phyloP scores from a whole-genome alignment of 305 asterid species.

The Fraxinus nigra region DNA sequence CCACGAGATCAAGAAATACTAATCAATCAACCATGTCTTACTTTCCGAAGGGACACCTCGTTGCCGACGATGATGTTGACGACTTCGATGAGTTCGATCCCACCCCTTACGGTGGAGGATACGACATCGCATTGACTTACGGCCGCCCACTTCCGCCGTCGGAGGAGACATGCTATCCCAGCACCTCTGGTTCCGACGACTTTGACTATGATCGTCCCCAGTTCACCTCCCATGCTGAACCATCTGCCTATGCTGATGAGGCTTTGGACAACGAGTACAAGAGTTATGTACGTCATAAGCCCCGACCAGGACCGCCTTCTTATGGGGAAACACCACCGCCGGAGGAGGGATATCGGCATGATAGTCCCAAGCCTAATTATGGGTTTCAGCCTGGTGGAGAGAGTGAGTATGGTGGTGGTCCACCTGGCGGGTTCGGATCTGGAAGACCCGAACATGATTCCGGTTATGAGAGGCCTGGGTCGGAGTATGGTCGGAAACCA shows the following conservation, averaged over 20 bases:
- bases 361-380: conserved; percentile 37
- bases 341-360: conserved; percentile 28
- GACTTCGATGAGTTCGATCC: conserved; percentile 81
- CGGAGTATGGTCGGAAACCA: conserved; percentile 31
- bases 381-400: conserved; percentile 38
- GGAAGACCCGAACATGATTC: conserved; percentile 16
- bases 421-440: conserved; percentile 16
- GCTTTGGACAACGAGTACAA: conserved; percentile 76
- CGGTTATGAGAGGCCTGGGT: conserved; percentile 19
- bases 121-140: conserved; percentile 56
- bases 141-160: conserved; percentile 78
- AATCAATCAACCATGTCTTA: conserved; percentile 55
- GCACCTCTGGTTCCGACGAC: conserved; percentile 48
- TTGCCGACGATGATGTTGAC: conserved; percentile 46
- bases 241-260: conserved; percentile 72
- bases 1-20: neutral
- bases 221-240: conserved; percentile 65
- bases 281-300: conserved; percentile 66
- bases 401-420: conserved; percentile 24
- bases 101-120: conserved; percentile 86
- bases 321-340: conserved; percentile 32
- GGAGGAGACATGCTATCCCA: conserved; percentile 70
- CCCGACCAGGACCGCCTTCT: conserved; percentile 43
- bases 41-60: conserved; percentile 67
- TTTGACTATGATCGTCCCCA: conserved; percentile 86